Conservation (phyloP, 345 rosid species). For the rapeseed (Brassica napus) region Da-Ae NC_063436.1:18808001-18808500, state of each 20-base stretch:
- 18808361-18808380: neutral
- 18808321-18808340: neutral
- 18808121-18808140: no score
- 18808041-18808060: no score
- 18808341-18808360: neutral
- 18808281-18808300: neutral
- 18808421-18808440: constrained; percentile 16
- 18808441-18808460: neutral
- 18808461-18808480: constrained; percentile 7
- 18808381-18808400: neutral
- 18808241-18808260: neutral
- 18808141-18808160: no score
- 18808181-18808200: no score
- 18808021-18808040: no score
- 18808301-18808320: neutral
- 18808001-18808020: no score
- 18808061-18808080: no score
- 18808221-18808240: no score
- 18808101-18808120: no score
- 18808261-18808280: neutral
- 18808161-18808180: no score
- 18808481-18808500: neutral
- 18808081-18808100: no score
- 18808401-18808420: neutral
- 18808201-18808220: no score